Evolutionary conservation across 208 protist genomes (phyloP).

Genomic region (Spongospora subterranea): DNA sequence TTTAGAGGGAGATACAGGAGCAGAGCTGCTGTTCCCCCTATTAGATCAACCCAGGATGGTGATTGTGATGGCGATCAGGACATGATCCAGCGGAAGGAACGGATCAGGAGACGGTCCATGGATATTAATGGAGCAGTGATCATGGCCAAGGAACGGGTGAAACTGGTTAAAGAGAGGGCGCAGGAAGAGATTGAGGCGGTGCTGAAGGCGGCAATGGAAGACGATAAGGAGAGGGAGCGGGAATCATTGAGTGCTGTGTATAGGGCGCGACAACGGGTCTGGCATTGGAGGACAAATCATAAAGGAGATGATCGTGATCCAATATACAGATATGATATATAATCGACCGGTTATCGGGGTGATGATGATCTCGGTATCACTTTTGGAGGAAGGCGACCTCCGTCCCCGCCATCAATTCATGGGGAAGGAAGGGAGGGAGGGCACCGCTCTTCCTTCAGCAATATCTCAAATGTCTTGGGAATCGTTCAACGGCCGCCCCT

Average conservation of each 20-base stretch:
- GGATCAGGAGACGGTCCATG: slow-evolving; percentile 14
- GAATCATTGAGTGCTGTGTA: not conserved
- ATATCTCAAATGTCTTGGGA: not conserved
- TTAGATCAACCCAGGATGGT: not conserved
- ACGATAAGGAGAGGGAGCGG: not conserved
- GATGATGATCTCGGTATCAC: not conserved
- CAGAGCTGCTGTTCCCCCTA: too few species aligned
- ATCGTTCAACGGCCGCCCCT: not conserved
- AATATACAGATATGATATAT: slow-evolving; percentile 6
- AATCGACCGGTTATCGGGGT: too few species aligned
- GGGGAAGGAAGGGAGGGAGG: not conserved
- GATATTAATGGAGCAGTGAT: not conserved
- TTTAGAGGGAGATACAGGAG: too few species aligned
- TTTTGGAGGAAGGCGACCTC: not conserved
- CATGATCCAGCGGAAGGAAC: not conserved
- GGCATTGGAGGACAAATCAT: slow-evolving; percentile 5
- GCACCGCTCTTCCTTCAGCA: not conserved
- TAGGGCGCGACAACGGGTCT: not conserved
- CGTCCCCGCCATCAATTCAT: too few species aligned
- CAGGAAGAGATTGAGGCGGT: not conserved
- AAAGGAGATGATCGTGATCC: slow-evolving; percentile 32
- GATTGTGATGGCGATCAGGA: not conserved
- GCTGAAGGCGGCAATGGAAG: not conserved
- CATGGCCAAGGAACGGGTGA: not conserved
- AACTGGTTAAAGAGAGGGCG: not conserved